phyloP scores from a whole-genome alignment of 495 filamentous ascomycete species.

The Tuber aestivum region DNA sequence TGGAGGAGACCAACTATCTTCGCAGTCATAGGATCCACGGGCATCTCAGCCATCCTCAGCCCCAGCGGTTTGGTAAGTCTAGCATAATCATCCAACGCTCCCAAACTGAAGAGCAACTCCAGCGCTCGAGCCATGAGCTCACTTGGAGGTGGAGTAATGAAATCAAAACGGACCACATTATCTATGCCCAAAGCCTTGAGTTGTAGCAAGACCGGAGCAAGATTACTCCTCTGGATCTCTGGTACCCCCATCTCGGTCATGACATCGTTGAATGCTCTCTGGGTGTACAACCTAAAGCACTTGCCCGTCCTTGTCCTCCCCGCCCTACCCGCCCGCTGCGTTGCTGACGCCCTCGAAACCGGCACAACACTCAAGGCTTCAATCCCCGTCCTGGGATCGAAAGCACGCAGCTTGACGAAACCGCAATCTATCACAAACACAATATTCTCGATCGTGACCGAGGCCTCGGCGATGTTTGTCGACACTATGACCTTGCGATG shows the following conservation, averaged over 20 bases:
- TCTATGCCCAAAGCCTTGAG: slow-evolving; percentile 95
- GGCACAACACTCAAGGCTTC: slow-evolving; percentile 82
- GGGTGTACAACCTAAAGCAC: slow-evolving; percentile 89
- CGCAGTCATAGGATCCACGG: slow-evolving; percentile 93
- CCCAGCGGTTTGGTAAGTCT: slow-evolving; percentile 87
- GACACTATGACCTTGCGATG: slow-evolving; percentile 87
- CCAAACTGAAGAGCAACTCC: slow-evolving; percentile 83
- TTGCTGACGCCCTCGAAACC: slow-evolving; percentile 86
- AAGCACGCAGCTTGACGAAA: slow-evolving; percentile 85
- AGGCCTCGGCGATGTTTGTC: slow-evolving; percentile 95
- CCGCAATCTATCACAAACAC: slow-evolving; percentile 90
- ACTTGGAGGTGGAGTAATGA: slow-evolving; percentile 79
- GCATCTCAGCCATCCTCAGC: slow-evolving; percentile 86
- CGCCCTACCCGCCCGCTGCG: slow-evolving; percentile 84
- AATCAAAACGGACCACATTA: slow-evolving; percentile 87
- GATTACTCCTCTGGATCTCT: slow-evolving; percentile 88
- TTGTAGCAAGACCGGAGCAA: slow-evolving; percentile 85
- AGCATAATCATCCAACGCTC: slow-evolving; percentile 81
- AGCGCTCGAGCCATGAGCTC: slow-evolving; percentile 82
- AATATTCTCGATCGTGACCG: slow-evolving; percentile 88
- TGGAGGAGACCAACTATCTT: slow-evolving; percentile 66
- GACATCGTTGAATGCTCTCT: slow-evolving; percentile 57
- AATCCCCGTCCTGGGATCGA: slow-evolving; percentile 81
- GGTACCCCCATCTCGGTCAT: slow-evolving; percentile 74
- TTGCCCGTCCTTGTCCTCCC: slow-evolving; percentile 90